Base-by-base conservation (phyloP, 345 rosid genomes). In the Arabis alpina region DNA sequence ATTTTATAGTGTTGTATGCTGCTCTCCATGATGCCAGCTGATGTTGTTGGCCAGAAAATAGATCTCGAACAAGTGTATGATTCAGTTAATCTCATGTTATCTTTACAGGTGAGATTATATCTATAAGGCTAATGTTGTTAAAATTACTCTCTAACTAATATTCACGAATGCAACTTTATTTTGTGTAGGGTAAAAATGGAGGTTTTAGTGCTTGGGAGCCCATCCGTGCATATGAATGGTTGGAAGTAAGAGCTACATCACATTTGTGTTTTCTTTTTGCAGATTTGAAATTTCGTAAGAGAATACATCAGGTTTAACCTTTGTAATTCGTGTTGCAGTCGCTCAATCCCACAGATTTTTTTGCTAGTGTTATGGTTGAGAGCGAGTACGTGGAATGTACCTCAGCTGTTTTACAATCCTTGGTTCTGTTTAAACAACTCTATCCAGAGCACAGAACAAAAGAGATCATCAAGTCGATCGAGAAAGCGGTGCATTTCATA, bases 21-120 rank as follows among this genome's bases (percentile, higher is more conserved):
- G 15, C 79, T 90, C 39, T 84, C 96, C 56, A 69, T 72, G 82
- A 82, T 88, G 90, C 86, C 93, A 32, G 70, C 84, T 6, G 87
- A 86, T 48, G 75, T 83, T 37, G 88, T 88, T 52, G 96, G 93
- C n/a, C 66, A 82, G 66, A 64, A 75, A 64, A 64, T 87, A 61
- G 82, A 88, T 61, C 68, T 84, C 0, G 84, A 78, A 52, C 73
- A 76, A 14, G 9, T 88, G 15, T 83, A 66, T 4, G 84, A 90
- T 79, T 76, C 91, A 25, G 91, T 90, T 75, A 80, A 86, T 64
- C 66, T 88, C 57, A 53, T 90, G 41, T 62, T 88, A 39, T 90
- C 97, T 34, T 58, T 86, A 4, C 91, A 86, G 73, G 93, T 88
- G 13, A 77, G 30, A 3, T 2, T 27, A 3, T 9, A n/a, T 58